Evolutionary conservation across 305 asterid species (phyloP), one percentile per base, ranked within the genome.

Genomic region (Withania somnifera): DNA sequence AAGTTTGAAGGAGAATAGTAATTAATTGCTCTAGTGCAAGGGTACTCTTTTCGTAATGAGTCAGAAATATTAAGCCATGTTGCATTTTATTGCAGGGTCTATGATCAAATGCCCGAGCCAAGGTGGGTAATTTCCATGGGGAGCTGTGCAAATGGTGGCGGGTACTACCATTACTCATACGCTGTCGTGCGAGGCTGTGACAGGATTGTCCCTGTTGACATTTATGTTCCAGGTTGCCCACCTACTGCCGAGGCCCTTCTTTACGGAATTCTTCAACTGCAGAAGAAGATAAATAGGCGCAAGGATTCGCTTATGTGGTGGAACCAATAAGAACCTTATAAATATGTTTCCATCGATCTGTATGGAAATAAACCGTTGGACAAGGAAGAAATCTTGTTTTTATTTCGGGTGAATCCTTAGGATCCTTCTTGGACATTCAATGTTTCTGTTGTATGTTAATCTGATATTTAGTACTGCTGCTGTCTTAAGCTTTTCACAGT

Each of bases 71-170:
- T 36, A 26, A 57, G 32, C 56, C 80, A 17, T n/a, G 34, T 69
- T 42, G 57, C 78, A 13, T 68, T 26, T 71, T 71, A 26, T 19
- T 71, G 86, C 79, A 89, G 88, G 66, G 91, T 89, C 69, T 88
- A 88, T 32, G 90, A 89, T 75, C 91, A 89, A 84, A 89, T 89
- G 91, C 91, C 91, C 3, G 91, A 89, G 86, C 91, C 91, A 20
- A 85, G 90, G 85, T 89, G 90, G 90, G 90, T 87, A 30, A 89
- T 89, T 60, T 89, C 91, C 11, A 89, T 89, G 91, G 91, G 91
- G 64, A 87, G 90, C 84, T 89, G 89, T 78, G 90, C 91, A 53
- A 89, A 89, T 1, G 91, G 91, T 51, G 91, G 91, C 8, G 91
- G 91, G 1, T 89, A 89, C 81, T 89, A 87, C 81, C 91, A 89